Base-by-base conservation (phyloP, 345 rosid species). In the Barbarea vulgaris region DNA sequence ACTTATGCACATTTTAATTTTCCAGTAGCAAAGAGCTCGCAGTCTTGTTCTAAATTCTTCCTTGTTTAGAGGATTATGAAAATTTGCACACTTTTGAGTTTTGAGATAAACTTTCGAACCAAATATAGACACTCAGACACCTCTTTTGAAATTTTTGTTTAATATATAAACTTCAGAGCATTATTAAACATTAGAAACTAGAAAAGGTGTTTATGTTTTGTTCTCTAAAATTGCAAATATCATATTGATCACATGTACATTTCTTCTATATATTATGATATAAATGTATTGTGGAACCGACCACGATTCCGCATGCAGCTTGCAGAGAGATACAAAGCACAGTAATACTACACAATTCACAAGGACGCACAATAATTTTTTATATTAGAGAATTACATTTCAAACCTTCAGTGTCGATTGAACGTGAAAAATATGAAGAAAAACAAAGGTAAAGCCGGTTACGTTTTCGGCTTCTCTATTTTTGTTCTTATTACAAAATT, bases 241-340 rank as follows among this genome's bases (percentile, higher is more conserved):
- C 25, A 48, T 39, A 36, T 19, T 18, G 24, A 75, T 42, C 77
- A 75, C 73, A 75, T 75, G 67, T 25, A 34, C 6, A 64, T 39
- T 52, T 41, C 22, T 52, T 39, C 13, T 46, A n/a, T n/a, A n/a
- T n/a, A n/a, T n/a, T n/a, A 55, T 25, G 59, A 39, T 19, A 14
- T 63, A 42, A 14, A 21, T 41, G 37, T 28, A 47, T 39, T 60
- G 62, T 62, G 34, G 19, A 57, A 48, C 74, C 69, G 64, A 68
- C 69, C 61, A 75, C 36, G 63, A 41, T 36, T 46, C 28, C 39
- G 79, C 47, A 75, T 48, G 68, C 60, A 48, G 51, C 5, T 6
- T 6, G 9, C 8, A 42, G 9, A 42, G 9, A 66, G 41, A 37
- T 25, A 25, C 73, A 47, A 75, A 34, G 47, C 72, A 56, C 24